Percentiles rank a stretch among this genome's conserved stretches.
Evolutionary conservation across 176 grass and related monocot genomes (phyloP).

Genomic region (Ananas comosus): DNA sequence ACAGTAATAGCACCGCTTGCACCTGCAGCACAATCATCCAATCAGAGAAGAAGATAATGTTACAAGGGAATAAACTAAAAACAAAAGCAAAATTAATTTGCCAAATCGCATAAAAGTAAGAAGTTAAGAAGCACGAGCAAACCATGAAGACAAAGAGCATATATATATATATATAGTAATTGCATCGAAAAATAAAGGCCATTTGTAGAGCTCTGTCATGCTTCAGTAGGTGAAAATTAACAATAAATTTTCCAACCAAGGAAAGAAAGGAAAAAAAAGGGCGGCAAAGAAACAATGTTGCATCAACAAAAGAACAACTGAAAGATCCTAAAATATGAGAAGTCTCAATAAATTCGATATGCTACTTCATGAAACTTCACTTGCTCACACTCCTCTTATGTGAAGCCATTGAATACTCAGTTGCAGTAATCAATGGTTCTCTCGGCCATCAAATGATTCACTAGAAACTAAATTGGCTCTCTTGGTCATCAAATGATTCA

Average conservation of each 20-base stretch:
- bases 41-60: too few relatives aligned
- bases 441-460: neutral
- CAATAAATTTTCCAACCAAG: neutral
- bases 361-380: neutral
- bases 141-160: too few relatives aligned
- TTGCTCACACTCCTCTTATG: neutral
- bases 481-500: too few relatives aligned
- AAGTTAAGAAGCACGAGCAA: too few relatives aligned
- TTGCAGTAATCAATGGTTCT: neutral
- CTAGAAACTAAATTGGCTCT: too few relatives aligned
- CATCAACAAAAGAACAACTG: neutral
- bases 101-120: too few relatives aligned
- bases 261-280: neutral
- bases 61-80: too few relatives aligned
- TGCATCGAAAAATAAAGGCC: neutral
- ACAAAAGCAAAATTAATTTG: too few relatives aligned
- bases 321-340: neutral
- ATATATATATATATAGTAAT: neutral
- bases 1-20: slow-evolving; percentile 55
- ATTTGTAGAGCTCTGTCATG: neutral
- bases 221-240: neutral
- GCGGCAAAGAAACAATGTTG: neutral
- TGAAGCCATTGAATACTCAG: neutral
- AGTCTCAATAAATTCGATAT: neutral
- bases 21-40: slow-evolving; percentile 38